Base-by-base conservation (phyloP, 1,139 yeast genomes). In the Hemisphaericaspora lyxosophila region DNA sequence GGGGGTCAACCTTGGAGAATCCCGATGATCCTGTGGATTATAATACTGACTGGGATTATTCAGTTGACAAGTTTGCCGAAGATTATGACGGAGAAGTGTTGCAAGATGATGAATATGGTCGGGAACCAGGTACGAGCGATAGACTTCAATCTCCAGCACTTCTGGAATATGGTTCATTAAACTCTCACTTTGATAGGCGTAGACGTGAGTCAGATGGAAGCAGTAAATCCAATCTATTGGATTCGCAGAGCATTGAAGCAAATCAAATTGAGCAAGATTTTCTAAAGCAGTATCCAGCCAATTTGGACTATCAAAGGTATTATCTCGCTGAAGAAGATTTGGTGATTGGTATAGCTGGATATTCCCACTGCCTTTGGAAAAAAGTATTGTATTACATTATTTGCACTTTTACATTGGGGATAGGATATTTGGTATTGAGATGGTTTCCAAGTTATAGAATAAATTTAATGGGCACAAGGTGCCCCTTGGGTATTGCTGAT, bases 321-420 rank as follows among this genome's bases (percentile, higher is more conserved):
- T 92, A 92, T 59, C 78, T 94, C 46, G 92, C 96, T 0, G 97
- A 94, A 59, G 98, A 92, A 55, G 99, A 92, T 63, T 67, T 92
- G 54, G 92, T 90, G 14, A 77, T 94, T 43, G 96, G 95, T 44
- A 85, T 92, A 48, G 97, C 97, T 0, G 98, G 97, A 3, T 92
- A 86, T 58, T 65, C 64, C 39, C 76, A 82, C 16, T 76, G 82
- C 17, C 56, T 56, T 36, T 42, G 71, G 48, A 78, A 80, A 41
- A 54, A 62, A 6, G 33, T 64, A 0, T 19, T 75, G 0, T 89
- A 84, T 57, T 73, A 76, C 43, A 11, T 75, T 0, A 43, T 85
- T 3, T 84, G 90, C 47, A 44, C 76, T 1, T 33, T 64, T 5
- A 80, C 96, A 0, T 55, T 78, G 3, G 98, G 98, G 0, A 35